These are phyloP conservation scores for Penicillium lividum DNA, from an alignment of 495 filamentous ascomycete species.

Conservation along the genomic window DNA sequence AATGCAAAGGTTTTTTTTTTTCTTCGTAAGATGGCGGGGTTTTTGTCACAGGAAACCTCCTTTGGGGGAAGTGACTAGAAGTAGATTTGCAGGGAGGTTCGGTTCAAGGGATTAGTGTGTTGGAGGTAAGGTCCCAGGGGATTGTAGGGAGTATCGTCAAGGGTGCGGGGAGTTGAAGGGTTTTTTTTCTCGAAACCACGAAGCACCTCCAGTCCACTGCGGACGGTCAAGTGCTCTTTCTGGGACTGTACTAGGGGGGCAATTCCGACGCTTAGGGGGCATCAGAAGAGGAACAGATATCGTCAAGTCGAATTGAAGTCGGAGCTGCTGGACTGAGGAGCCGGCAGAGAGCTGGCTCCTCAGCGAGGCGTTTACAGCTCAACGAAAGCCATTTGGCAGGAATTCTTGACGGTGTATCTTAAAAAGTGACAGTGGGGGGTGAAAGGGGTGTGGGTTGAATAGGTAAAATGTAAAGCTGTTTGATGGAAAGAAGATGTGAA, in stretches of 20 bases:
- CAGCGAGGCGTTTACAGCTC: conserved; percentile 92
- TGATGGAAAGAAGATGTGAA: conserved; percentile 34
- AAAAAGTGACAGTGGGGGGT: conserved; percentile 22
- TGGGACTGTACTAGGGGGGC: conserved; percentile 43
- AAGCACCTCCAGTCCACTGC: conserved; percentile 43
- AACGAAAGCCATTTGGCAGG: conserved; percentile 82
- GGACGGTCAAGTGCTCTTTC: conserved; percentile 44
- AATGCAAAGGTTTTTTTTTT: conserved; percentile 4
- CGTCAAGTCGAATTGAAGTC: conserved; percentile 74
- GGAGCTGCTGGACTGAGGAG: conserved; percentile 81
- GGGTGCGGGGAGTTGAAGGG: conserved; percentile 14
- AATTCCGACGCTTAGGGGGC: conserved; percentile 48
- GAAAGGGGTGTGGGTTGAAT: conserved; percentile 16
- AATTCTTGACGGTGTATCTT: conserved; percentile 75
- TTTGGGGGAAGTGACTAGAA: neutral
- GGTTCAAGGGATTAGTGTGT: conserved; percentile 2
- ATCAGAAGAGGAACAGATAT: conserved; percentile 66
- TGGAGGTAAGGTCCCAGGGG: neutral
- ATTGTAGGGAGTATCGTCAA: conserved; percentile 3
- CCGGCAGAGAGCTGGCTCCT: conserved; percentile 60
- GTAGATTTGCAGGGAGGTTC: neutral
- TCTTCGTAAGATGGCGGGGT: neutral
- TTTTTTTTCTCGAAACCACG: conserved; percentile 26
- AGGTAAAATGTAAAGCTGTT: conserved; percentile 28
- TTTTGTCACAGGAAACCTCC: neutral